A percentile compares a stretch with the other conserved stretches of the same genome.
Evolutionary conservation across 345 rosid species (phyloP).

Genomic region (Euphorbia lathyris): DNA sequence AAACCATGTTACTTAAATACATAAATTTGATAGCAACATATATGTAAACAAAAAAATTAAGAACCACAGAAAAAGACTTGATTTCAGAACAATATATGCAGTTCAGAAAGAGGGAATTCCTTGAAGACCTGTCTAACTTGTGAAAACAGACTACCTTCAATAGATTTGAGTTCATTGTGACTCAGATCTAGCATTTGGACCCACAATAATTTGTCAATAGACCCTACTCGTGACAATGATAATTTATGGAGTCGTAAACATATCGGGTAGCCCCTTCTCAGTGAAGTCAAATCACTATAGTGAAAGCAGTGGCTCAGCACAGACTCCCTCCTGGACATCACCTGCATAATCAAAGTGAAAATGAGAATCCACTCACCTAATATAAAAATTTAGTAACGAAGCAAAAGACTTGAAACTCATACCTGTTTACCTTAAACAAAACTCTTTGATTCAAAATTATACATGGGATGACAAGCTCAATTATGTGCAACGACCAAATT

Average conservation of each 20-base stretch:
- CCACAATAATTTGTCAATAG: conserved; percentile 70
- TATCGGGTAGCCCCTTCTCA: conserved; percentile 23
- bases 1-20: background rate
- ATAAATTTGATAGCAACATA: background rate
- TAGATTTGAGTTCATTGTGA: conserved; percentile 71
- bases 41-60: too few relatives aligned
- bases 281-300: conserved; percentile 32
- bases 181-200: conserved; percentile 90
- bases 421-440: background rate
- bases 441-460: background rate
- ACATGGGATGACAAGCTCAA: background rate
- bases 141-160: conserved; percentile 56
- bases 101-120: background rate
- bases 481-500: too few relatives aligned
- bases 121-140: background rate
- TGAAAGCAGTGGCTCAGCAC: conserved; percentile 49
- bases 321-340: conserved; percentile 50
- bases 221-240: conserved; percentile 64
- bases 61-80: background rate
- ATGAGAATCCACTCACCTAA: conserved; percentile 14
- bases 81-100: background rate
- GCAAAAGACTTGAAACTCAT: background rate
- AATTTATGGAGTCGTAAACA: conserved; percentile 71
- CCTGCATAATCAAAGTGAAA: conserved; percentile 46
- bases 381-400: conserved; percentile 5